phyloP scores from a whole-genome alignment of 768 basidiomycete species.

The Pleurotus djamor region DNA sequence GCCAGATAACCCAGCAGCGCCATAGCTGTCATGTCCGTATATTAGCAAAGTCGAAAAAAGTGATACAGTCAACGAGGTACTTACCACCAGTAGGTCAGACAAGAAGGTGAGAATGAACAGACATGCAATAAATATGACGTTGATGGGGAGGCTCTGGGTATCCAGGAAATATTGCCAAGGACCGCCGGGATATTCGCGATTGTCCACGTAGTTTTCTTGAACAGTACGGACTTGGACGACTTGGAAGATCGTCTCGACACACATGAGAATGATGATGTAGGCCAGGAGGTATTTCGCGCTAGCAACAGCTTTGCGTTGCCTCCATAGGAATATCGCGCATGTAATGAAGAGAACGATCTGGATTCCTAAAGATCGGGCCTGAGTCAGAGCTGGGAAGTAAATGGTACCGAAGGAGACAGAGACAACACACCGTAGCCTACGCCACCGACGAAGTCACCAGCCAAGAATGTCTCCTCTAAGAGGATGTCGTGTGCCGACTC shows the following conservation, averaged over 20 bases:
- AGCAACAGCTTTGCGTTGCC: slow-evolving; percentile 21
- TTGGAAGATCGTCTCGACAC: slow-evolving; percentile 34
- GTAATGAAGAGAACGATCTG: slow-evolving; percentile 32
- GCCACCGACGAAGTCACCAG: slow-evolving; percentile 38
- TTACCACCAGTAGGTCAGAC: slow-evolving; percentile 39
- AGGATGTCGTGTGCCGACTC: slow-evolving; percentile 23
- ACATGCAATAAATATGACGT: slow-evolving; percentile 40
- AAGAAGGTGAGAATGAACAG: slow-evolving; percentile 41
- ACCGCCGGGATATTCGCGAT: slow-evolving; percentile 38
- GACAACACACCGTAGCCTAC: slow-evolving; percentile 34
- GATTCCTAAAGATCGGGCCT: slow-evolving; percentile 20
- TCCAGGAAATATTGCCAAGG: slow-evolving; percentile 43
- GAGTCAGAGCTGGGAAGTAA: neutral
- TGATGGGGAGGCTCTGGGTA: slow-evolving; percentile 36
- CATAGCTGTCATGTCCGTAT: slow-evolving; percentile 27
- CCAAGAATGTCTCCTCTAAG: slow-evolving; percentile 35
- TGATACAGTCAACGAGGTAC: slow-evolving; percentile 8
- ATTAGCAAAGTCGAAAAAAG: neutral
- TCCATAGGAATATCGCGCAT: slow-evolving; percentile 36
- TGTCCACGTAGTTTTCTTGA: slow-evolving; percentile 37
- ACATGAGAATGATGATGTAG: slow-evolving; percentile 35
- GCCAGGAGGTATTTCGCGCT: slow-evolving; percentile 29
- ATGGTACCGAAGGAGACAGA: neutral
- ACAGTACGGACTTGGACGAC: slow-evolving; percentile 37
- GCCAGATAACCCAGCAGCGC: slow-evolving; percentile 48